phyloP scores from a whole-genome alignment of 257 asterid genomes.

The Scutellaria minor region DNA sequence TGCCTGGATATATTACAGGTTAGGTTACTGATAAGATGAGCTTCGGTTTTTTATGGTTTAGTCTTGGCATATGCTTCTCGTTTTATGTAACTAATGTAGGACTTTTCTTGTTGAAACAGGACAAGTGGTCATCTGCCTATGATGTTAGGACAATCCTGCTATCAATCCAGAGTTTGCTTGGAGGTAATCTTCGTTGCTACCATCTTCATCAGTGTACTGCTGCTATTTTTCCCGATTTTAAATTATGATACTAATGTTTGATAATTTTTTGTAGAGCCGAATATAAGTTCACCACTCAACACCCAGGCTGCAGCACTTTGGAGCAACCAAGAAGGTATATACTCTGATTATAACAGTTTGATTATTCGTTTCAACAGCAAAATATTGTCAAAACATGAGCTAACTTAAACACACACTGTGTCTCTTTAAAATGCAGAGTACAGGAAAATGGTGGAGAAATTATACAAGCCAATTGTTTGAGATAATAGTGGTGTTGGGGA shows the following conservation, averaged over 20 bases:
- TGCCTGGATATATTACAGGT: slow-evolving; percentile 97
- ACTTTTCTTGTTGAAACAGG: slow-evolving; percentile 43
- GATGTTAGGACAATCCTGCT: slow-evolving; percentile 94
- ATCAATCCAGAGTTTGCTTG: slow-evolving; percentile 90
- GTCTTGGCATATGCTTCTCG: background rate
- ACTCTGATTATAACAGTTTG: background rate
- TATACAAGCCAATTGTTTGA: slow-evolving; percentile 53
- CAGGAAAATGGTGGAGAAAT: slow-evolving; percentile 66
- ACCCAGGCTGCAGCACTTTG: slow-evolving; percentile 87
- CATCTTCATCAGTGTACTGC: background rate
- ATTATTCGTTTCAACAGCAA: too few relatives aligned
- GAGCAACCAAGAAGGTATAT: slow-evolving; percentile 83
- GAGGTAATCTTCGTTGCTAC: slow-evolving; percentile 55
- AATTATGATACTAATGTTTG: background rate
- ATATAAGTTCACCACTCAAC: slow-evolving; percentile 91
- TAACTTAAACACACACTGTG: background rate
- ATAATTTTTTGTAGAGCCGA: slow-evolving; percentile 60
- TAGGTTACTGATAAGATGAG: background rate
- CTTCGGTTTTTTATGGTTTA: background rate
- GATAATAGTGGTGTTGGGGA: background rate
- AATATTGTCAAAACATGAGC: background rate
- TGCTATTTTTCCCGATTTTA: background rate
- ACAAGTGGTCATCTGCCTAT: slow-evolving; percentile 97
- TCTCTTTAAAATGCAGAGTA: slow-evolving; percentile 45
- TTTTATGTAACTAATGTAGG: background rate